Conservation (phyloP, 208 protist genomes). For the Trypanosoma platydactyli region DNA sequence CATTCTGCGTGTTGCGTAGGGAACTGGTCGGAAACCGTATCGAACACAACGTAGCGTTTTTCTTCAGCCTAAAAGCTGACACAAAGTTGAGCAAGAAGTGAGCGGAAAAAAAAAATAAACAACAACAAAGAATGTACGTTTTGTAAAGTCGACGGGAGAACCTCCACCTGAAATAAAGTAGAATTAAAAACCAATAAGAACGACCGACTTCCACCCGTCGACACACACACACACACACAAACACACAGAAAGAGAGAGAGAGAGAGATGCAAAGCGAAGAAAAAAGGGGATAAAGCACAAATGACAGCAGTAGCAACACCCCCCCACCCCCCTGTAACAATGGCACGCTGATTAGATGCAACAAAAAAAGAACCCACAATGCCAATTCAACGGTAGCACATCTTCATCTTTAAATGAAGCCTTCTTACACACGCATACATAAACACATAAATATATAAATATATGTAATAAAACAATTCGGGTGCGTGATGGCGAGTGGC, state of each 20-base stretch:
- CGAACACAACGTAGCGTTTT: conserved; percentile 21
- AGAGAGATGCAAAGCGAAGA: too few relatives aligned
- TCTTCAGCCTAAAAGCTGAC: neutral
- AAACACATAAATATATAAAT: conserved; percentile 7
- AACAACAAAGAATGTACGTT: conserved; percentile 11
- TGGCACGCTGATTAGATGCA: neutral
- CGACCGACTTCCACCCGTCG: too few relatives aligned
- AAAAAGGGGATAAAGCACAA: conserved; percentile 1
- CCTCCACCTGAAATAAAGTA: too few relatives aligned
- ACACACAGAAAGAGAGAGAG: too few relatives aligned
- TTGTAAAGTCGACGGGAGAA: too few relatives aligned
- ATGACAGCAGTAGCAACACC: conserved; percentile 6
- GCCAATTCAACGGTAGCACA: neutral
- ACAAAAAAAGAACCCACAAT: neutral
- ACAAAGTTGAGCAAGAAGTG: too few relatives aligned
- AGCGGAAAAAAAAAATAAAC: neutral
- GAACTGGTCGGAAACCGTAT: neutral
- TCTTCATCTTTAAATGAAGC: neutral
- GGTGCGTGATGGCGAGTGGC: too few relatives aligned
- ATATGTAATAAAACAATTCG: neutral
- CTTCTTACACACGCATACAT: too few relatives aligned
- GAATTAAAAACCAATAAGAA: too few relatives aligned
- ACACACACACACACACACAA: too few relatives aligned
- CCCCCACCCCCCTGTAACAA: neutral
- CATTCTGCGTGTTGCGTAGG: conserved; percentile 14